Conservation (phyloP, 1,139 yeast species). For the Pichia sp. region DNA sequence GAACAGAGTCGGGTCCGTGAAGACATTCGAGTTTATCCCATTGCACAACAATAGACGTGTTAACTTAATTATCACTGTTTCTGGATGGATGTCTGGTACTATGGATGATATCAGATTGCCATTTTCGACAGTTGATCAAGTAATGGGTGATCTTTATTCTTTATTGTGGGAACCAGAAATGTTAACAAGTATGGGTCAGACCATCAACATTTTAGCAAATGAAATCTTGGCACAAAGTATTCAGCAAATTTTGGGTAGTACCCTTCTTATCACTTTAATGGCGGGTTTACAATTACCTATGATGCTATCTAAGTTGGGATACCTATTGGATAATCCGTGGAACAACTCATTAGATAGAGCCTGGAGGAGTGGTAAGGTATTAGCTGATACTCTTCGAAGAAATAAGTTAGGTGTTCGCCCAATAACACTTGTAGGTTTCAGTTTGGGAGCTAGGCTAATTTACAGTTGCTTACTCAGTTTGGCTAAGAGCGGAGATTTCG, state of each 20-base stretch:
- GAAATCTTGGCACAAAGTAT: constrained; percentile 91
- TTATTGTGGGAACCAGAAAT: constrained; percentile 97
- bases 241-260: constrained; percentile 92
- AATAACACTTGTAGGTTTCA: constrained; percentile 86
- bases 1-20: constrained; percentile 83
- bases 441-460: constrained; percentile 89
- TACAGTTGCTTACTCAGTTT: constrained; percentile 86
- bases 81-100: constrained; percentile 97
- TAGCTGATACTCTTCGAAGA: constrained; percentile 86
- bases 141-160: constrained; percentile 93
- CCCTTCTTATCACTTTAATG: constrained; percentile 88
- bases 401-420: constrained; percentile 93
- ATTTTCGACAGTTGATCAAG: constrained; percentile 93
- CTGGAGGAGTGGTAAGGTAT: constrained; percentile 88
- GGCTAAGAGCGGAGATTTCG: constrained; percentile 81
- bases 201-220: constrained; percentile 86
- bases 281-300: constrained; percentile 90
- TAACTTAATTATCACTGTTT: constrained; percentile 81
- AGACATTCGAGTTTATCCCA: constrained; percentile 90
- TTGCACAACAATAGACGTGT: constrained; percentile 87
- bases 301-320: constrained; percentile 84
- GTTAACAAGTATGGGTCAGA: constrained; percentile 94
- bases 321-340: constrained; percentile 95
- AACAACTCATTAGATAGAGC: constrained; percentile 95
- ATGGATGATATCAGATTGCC: constrained; percentile 96